Conservation (phyloP, 495 filamentous ascomycete species). For the Penicillium robsamsonii region DNA sequence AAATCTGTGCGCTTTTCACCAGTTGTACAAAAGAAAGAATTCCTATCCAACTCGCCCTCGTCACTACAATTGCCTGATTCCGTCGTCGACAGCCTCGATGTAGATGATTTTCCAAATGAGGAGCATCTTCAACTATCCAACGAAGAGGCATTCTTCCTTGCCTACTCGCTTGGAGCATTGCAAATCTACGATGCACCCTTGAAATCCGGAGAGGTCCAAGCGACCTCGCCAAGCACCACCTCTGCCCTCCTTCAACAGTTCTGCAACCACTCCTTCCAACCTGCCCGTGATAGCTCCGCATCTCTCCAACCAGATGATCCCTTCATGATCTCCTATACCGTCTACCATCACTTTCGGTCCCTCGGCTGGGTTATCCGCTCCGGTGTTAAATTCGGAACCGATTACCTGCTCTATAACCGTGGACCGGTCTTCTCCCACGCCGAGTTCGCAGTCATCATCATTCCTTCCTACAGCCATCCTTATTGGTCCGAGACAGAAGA, state of each 20-base stretch:
- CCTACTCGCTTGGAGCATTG: slow-evolving; percentile 78
- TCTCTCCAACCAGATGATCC: slow-evolving; percentile 66
- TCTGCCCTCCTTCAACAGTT: slow-evolving; percentile 60
- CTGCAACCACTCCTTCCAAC: slow-evolving; percentile 66
- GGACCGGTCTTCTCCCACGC: slow-evolving; percentile 93
- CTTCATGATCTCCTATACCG: slow-evolving; percentile 81
- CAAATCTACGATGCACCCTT: slow-evolving; percentile 50
- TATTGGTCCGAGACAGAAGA: slow-evolving; percentile 65
- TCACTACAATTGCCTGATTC: slow-evolving; percentile 15
- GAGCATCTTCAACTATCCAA: slow-evolving; percentile 88
- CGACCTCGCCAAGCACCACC: slow-evolving; percentile 34
- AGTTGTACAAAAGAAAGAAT: slow-evolving; percentile 55
- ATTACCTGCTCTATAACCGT: slow-evolving; percentile 92
- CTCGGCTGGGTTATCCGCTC: slow-evolving; percentile 94
- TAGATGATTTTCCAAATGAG: slow-evolving; percentile 59
- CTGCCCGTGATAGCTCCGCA: slow-evolving; percentile 42
- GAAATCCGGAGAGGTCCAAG: slow-evolving; percentile 32
- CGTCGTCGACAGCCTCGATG: slow-evolving; percentile 26
- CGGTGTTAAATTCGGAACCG: slow-evolving; percentile 91
- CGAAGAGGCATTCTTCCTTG: slow-evolving; percentile 91
- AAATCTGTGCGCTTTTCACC: slow-evolving; percentile 68
- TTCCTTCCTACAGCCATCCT: slow-evolving; percentile 75
- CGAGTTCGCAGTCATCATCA: slow-evolving; percentile 80
- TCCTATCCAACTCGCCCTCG: slow-evolving; percentile 47
- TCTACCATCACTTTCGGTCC: slow-evolving; percentile 95